phyloP scores from a whole-genome alignment of 1,284 basidiomycete species.

The Wolfiporia cocos region DNA sequence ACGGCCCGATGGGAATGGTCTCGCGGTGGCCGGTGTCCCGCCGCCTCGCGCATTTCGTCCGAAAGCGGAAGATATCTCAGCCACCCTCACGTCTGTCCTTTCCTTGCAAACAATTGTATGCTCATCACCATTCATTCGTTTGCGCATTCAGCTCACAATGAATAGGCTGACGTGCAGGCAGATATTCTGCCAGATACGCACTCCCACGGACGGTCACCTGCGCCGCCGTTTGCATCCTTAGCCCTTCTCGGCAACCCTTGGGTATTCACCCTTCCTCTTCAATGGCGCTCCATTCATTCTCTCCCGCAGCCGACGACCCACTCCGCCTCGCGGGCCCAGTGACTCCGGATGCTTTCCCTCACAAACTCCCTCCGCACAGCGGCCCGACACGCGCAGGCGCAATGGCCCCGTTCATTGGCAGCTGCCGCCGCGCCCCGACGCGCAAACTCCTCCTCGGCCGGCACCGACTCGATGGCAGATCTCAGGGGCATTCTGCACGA shows the following conservation, averaged over 20 bases:
- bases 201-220: constrained; percentile 8
- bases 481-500: constrained; percentile 6
- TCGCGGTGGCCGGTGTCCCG: too few species aligned
- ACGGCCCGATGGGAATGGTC: too few species aligned
- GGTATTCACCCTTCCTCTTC: neutral
- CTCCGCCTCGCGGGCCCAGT: neutral
- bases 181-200: too few species aligned
- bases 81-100: too few species aligned
- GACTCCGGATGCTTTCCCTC: constrained; percentile 1
- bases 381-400: neutral
- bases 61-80: too few species aligned
- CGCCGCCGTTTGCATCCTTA: constrained; percentile 1
- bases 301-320: neutral
- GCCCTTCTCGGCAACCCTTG: neutral
- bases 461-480: neutral
- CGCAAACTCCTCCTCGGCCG: neutral
- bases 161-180: too few species aligned
- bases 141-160: too few species aligned
- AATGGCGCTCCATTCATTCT: neutral
- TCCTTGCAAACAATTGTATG: too few species aligned
- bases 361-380: constrained; percentile 1
- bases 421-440: neutral
- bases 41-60: too few species aligned
- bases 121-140: too few species aligned
- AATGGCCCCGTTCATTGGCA: neutral